phyloP scores from a whole-genome alignment of 495 filamentous ascomycete genomes.

The Xylona heveae region DNA sequence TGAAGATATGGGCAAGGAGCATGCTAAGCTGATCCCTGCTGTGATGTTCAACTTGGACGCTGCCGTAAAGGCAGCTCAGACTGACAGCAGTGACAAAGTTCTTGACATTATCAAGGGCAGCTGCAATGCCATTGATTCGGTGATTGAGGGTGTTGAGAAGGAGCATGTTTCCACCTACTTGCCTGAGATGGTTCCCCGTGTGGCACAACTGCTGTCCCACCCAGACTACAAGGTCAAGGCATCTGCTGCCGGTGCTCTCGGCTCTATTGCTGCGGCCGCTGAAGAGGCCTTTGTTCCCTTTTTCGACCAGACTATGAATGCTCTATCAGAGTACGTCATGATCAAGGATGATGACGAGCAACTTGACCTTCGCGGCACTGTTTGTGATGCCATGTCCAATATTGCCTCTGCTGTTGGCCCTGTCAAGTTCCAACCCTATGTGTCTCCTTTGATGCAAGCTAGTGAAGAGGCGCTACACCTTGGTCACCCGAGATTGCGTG shows the following conservation, averaged over 20 bases:
- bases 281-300: slow-evolving; percentile 71
- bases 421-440: slow-evolving; percentile 72
- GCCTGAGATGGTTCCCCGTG: slow-evolving; percentile 56
- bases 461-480: slow-evolving; percentile 84
- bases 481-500: slow-evolving; percentile 70
- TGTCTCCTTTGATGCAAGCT: slow-evolving; percentile 68
- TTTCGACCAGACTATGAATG: slow-evolving; percentile 72
- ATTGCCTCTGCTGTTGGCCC: slow-evolving; percentile 79
- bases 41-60: slow-evolving; percentile 75
- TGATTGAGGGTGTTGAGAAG: slow-evolving; percentile 74
- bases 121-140: slow-evolving; percentile 76
- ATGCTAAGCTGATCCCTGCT: slow-evolving; percentile 59
- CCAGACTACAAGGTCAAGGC: slow-evolving; percentile 78
- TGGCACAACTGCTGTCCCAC: slow-evolving; percentile 61
- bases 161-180: slow-evolving; percentile 67
- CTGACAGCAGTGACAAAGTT: slow-evolving; percentile 31
- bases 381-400: slow-evolving; percentile 78
- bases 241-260: slow-evolving; percentile 70
- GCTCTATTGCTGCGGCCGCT: slow-evolving; percentile 68
- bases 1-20: slow-evolving; percentile 66
- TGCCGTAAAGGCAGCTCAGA: slow-evolving; percentile 27
- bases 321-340: slow-evolving; percentile 58
- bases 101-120: slow-evolving; percentile 71
- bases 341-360: slow-evolving; percentile 82
- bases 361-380: slow-evolving; percentile 69